These are phyloP conservation scores for Colletotrichum noveboracense DNA, from an alignment of 2,329 filamentous ascomycete genomes.

Conservation along the genomic window DNA sequence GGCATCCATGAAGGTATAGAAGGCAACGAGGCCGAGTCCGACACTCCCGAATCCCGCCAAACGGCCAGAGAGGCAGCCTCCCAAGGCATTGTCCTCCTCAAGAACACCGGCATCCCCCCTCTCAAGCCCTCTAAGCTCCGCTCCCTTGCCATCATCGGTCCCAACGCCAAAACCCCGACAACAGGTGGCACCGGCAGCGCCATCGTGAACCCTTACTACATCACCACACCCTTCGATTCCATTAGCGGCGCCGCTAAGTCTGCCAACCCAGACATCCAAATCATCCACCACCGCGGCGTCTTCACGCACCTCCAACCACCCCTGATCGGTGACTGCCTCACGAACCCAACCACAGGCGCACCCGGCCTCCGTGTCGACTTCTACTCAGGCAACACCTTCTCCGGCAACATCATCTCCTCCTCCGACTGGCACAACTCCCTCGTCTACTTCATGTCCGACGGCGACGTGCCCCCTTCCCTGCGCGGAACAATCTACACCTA, in stretches of 20 bases:
- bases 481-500: constrained; percentile 31
- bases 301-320: constrained; percentile 19
- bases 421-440: constrained; percentile 22
- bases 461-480: constrained; percentile 18
- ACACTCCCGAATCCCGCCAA: not conserved
- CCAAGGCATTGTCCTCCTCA: constrained; percentile 61
- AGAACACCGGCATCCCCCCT: constrained; percentile 67
- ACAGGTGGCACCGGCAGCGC: constrained; percentile 28
- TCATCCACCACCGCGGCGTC: constrained; percentile 16
- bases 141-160: constrained; percentile 25
- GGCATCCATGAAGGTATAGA: not conserved
- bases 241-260: not conserved
- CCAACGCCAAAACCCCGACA: constrained; percentile 21
- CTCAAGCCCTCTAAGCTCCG: constrained; percentile 32
- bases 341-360: not conserved
- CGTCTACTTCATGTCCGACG: constrained; percentile 26
- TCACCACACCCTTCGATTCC: constrained; percentile 17
- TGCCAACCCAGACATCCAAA: not conserved
- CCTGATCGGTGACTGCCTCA: constrained; percentile 5
- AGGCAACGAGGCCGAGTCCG: not conserved
- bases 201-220: constrained; percentile 24
- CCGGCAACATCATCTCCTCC: constrained; percentile 13
- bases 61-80: not conserved
- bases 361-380: constrained; percentile 23
- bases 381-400: constrained; percentile 16